phyloP scores from a whole-genome alignment of 2,329 filamentous ascomycete species.

The Harringtonia lauricola region DNA sequence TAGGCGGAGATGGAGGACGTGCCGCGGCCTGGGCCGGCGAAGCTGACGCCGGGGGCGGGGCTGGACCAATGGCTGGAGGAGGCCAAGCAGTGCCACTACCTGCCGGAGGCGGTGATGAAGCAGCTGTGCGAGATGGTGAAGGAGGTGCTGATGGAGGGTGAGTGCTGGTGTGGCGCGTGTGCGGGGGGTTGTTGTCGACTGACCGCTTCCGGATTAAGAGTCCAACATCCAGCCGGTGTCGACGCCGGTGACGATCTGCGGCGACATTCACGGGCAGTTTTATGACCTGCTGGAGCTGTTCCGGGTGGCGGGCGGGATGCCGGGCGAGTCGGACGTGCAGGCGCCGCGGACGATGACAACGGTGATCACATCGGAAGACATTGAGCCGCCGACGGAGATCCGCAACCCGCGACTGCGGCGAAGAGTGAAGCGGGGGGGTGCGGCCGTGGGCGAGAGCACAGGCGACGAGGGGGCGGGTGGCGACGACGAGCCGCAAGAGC shows the following conservation, averaged over 20 bases:
- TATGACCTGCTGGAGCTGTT: slow-evolving; percentile 97
- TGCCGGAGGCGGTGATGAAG: slow-evolving; percentile 96
- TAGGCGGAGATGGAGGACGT: slow-evolving; percentile 37
- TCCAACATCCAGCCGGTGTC: slow-evolving; percentile 98
- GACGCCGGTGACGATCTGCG: slow-evolving; percentile 92
- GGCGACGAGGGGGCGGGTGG: slow-evolving; percentile 28
- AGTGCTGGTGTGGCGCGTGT: not conserved
- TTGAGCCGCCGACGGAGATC: slow-evolving; percentile 83
- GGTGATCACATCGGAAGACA: slow-evolving; percentile 79
- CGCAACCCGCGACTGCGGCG: slow-evolving; percentile 78
- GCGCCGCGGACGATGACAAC: slow-evolving; percentile 57
- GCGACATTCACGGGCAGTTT: slow-evolving; percentile 97
- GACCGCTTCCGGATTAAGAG: slow-evolving; percentile 41
- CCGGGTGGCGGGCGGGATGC: slow-evolving; percentile 92
- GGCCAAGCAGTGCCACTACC: slow-evolving; percentile 93
- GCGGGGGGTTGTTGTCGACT: not conserved
- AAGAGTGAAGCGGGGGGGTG: slow-evolving; percentile 57
- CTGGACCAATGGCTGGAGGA: slow-evolving; percentile 95
- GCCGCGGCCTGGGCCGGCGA: slow-evolving; percentile 84
- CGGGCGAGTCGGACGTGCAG: slow-evolving; percentile 65
- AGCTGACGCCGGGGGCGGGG: slow-evolving; percentile 69
- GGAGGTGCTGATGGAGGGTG: slow-evolving; percentile 97
- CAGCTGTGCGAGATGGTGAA: slow-evolving; percentile 98
- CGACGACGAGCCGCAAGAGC: not conserved
- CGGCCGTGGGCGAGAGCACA: slow-evolving; percentile 18